A percentile compares a stretch with the other conserved stretches of the same genome.
Conservation (phyloP, 129 eudicot genomes). For the Kitagawia praeruptora region DNA sequence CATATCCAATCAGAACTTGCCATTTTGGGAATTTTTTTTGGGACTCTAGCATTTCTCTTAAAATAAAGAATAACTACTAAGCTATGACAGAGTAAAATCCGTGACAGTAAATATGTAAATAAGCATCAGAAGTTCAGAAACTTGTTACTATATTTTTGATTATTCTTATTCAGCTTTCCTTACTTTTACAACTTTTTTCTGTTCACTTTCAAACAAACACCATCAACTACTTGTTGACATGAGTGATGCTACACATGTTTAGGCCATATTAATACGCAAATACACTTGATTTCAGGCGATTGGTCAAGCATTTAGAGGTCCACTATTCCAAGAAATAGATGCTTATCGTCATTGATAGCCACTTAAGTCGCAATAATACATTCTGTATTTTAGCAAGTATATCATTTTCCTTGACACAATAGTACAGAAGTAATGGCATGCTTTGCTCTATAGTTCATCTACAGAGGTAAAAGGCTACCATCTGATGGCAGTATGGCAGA, state of each 20-base stretch:
- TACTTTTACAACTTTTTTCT: neutral
- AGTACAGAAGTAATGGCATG: neutral
- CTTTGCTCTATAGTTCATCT: neutral
- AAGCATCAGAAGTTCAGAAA: neutral
- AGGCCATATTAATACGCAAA: neutral
- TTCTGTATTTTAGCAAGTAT: neutral
- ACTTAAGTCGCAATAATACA: neutral
- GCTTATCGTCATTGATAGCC: neutral
- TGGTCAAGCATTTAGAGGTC: neutral
- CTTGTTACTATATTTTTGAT: neutral
- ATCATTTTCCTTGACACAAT: neutral
- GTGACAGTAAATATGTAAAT: neutral
- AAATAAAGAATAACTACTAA: too few relatives aligned
- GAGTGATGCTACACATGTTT: neutral
- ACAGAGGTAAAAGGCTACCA: neutral
- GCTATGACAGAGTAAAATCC: too few relatives aligned
- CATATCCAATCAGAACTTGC: too few relatives aligned
- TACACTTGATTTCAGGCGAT: neutral
- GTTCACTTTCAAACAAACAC: constrained; percentile 3
- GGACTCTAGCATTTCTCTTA: too few relatives aligned
- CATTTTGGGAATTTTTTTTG: too few relatives aligned
- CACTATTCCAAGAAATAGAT: neutral
- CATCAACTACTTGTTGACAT: neutral
- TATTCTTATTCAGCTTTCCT: neutral
- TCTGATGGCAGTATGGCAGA: neutral